phyloP scores from a whole-genome alignment of 768 basidiomycete genomes.

The Calocera viscosa region DNA sequence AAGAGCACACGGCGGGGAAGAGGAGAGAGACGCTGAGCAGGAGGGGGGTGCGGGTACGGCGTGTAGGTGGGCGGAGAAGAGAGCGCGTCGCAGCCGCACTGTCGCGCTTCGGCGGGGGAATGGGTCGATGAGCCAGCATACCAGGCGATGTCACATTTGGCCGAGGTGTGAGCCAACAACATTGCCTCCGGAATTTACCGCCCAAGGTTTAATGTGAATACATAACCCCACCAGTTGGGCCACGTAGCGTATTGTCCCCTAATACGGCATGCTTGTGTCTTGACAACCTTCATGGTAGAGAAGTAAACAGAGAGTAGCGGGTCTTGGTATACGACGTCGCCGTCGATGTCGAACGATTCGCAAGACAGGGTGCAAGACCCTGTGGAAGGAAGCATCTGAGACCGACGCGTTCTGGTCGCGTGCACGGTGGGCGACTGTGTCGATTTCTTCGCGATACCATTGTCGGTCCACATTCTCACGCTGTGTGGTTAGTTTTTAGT shows the following conservation, averaged over 20 bases:
- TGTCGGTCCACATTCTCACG: too few species aligned
- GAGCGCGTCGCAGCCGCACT: neutral
- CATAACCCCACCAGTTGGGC: neutral
- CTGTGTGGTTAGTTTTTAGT: too few species aligned
- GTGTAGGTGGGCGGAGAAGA: neutral
- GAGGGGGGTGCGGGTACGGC: neutral
- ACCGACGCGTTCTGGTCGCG: too few species aligned
- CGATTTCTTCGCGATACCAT: too few species aligned
- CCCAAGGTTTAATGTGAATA: neutral
- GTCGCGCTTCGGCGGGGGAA: neutral
- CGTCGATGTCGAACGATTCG: too few species aligned
- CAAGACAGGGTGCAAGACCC: too few species aligned
- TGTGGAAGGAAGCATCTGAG: too few species aligned
- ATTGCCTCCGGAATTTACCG: neutral
- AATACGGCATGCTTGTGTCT: neutral
- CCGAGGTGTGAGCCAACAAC: neutral
- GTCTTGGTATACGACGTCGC: too few species aligned
- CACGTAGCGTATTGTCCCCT: neutral
- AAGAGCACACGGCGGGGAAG: conserved; percentile 1
- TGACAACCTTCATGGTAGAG: neutral
- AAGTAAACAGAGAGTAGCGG: too few species aligned
- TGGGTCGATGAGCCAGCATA: neutral
- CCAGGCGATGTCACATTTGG: neutral
- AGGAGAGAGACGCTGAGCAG: neutral
- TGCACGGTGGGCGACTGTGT: too few species aligned